Percentiles rank a stretch among this genome's conserved stretches.
phyloP scores from a whole-genome alignment of 768 basidiomycete species.

The Vararia minispora region DNA sequence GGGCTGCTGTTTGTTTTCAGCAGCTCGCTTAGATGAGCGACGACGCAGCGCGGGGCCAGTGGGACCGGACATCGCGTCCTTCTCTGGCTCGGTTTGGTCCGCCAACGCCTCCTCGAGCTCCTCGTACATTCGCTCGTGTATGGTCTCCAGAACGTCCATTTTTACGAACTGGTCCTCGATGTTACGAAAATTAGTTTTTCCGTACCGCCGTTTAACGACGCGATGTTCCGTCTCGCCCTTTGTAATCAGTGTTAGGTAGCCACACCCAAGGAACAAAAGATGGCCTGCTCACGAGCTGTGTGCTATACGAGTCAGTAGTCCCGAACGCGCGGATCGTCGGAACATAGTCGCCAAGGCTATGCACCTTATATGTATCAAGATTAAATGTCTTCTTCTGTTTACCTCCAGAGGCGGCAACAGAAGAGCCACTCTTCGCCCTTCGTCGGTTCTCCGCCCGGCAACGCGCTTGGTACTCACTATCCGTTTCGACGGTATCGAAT shows the following conservation, averaged over 20 bases:
- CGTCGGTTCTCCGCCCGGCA: not conserved
- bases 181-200: slow-evolving; percentile 16
- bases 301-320: slow-evolving; percentile 25
- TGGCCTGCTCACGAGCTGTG: slow-evolving; percentile 20
- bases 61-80: not conserved
- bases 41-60: too few relatives aligned
- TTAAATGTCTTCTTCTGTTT: slow-evolving; percentile 17
- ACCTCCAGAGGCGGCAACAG: not conserved
- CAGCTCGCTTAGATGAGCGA: too few relatives aligned
- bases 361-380: slow-evolving; percentile 24
- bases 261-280: not conserved
- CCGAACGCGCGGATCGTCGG: slow-evolving; percentile 19
- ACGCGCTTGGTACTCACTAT: slow-evolving; percentile 13
- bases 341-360: slow-evolving; percentile 25
- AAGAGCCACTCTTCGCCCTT: not conserved
- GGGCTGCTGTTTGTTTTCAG: too few relatives aligned
- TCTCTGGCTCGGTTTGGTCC: not conserved
- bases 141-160: slow-evolving; percentile 12
- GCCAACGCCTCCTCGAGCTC: not conserved
- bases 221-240: slow-evolving; percentile 26
- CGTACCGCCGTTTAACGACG: slow-evolving; percentile 20
- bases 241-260: not conserved
- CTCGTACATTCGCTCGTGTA: not conserved
- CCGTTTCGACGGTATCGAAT: slow-evolving; percentile 19
- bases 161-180: slow-evolving; percentile 15